Base-by-base conservation (phyloP, 148 eudicot species). In the Rhododendron mucronatum region DNA sequence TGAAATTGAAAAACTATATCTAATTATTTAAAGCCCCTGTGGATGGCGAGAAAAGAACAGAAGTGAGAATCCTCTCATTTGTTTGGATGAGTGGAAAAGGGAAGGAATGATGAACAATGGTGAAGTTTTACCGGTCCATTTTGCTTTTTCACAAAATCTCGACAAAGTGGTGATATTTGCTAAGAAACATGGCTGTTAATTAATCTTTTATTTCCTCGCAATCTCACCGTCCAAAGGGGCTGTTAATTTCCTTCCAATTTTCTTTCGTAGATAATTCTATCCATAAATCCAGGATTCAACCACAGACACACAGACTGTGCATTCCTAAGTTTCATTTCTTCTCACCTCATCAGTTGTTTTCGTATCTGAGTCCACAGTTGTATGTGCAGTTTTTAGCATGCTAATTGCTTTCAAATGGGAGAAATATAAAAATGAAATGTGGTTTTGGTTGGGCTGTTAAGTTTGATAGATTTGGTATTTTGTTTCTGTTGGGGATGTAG, bases 401-500 rank as follows among this genome's bases (percentile, higher is more conserved):
- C 5, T 26, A 0, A 26, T 28, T 80, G 33, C 21, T 48, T 80
- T 50, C 61, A 28, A 26, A 13, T 71, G 39, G 30, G 82, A 44
- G 16, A 18, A n/a, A 45, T 41, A 30, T 33, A 51, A 23, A 53
- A 84, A 53, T 44, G 48, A 44, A 44, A 47, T 65, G 15, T 76
- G 87, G 44, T 53, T 71, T 78, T 59, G 35, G n/a, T 74, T 5
- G 55, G 84, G 67, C 37, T 57, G 20, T 51, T 50, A 14, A 26
- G n/a, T 37, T 39, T 51, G 50, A 59, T 69, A 75, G 57, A 44
- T 48, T 65, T 81, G 78, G 33, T 13, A 4, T 71, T 10, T 55
- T 61, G 63, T 71, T 53, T 86, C 51, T 87, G 71, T 85, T 83
- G 53, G 55, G 79, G 87, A 71, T 63, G 53, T 87, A 96, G 99